A percentile compares a stretch with the other conserved stretches of the same genome.
These are phyloP conservation scores for Gigaspora rosea DNA, from an alignment of 192 early-diverging fungal species.

Conservation along the genomic window DNA sequence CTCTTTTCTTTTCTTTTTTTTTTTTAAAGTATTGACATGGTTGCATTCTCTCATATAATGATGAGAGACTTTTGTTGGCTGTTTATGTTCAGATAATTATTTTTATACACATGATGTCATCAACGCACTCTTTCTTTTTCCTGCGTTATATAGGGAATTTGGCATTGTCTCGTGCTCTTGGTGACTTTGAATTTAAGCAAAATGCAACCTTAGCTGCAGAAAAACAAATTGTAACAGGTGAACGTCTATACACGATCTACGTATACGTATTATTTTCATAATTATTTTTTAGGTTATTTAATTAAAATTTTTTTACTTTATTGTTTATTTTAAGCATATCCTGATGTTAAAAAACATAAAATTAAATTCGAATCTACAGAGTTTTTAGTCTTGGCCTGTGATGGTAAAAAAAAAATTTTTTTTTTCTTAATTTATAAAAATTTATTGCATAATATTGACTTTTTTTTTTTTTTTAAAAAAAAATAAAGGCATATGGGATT, in stretches of 20 bases:
- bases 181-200: slow-evolving; percentile 99
- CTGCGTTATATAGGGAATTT: slow-evolving; percentile 66
- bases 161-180: slow-evolving; percentile 94
- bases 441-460: neutral
- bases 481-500: slow-evolving; percentile 94
- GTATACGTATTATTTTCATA: neutral
- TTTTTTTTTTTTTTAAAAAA: neutral
- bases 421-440: neutral
- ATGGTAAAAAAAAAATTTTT: slow-evolving; percentile 62
- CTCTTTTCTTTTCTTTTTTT: neutral
- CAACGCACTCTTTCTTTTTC: neutral
- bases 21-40: neutral
- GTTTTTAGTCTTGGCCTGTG: slow-evolving; percentile 95
- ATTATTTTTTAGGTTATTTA: neutral
- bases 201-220: slow-evolving; percentile 75
- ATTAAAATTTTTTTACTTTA: neutral
- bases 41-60: neutral
- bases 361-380: slow-evolving; percentile 71
- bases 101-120: slow-evolving; percentile 20
- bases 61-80: neutral
- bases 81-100: slow-evolving; percentile 25
- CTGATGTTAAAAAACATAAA: slow-evolving; percentile 72
- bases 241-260: neutral
- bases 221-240: slow-evolving; percentile 89
- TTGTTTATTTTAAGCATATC: slow-evolving; percentile 58